Evolutionary conservation across 768 basidiomycete genomes (phyloP).

Genomic region (Termitomyces sp.): DNA sequence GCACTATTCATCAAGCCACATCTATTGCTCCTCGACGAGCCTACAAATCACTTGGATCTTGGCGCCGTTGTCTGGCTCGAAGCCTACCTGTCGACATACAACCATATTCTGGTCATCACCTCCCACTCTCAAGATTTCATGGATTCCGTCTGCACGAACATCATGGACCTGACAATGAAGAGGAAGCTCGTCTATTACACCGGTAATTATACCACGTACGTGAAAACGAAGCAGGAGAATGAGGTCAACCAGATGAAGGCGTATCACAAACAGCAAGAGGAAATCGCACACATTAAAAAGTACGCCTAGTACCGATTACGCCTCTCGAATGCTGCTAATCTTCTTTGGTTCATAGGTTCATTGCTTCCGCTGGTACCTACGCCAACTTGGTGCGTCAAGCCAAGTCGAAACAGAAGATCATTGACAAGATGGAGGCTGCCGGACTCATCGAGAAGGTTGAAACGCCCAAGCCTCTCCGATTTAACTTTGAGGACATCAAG

Average conservation of each 20-base stretch:
- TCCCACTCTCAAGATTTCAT: conserved; percentile 99
- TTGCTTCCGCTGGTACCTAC: conserved; percentile 99
- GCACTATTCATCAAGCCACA: conserved; percentile 97
- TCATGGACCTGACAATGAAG: conserved; percentile 91
- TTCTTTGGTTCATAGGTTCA: conserved; percentile 55
- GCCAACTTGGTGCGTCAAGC: conserved; percentile 98
- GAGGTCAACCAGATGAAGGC: conserved; percentile 99
- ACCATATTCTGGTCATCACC: conserved; percentile 96
- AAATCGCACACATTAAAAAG: conserved; percentile 98
- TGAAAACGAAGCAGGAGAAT: conserved; percentile 94
- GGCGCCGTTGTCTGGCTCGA: conserved; percentile 99
- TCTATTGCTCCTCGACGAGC: conserved; percentile 89
- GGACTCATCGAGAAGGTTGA: conserved; percentile 94
- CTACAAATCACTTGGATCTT: conserved; percentile 90
- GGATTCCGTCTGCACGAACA: conserved; percentile 95
- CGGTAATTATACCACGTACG: conserved; percentile 97
- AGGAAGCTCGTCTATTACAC: conserved; percentile 94
- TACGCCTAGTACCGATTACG: conserved; percentile 27
- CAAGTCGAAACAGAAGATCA: conserved; percentile 99
- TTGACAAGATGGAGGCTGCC: conserved; percentile 99
- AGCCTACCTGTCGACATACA: conserved; percentile 96
- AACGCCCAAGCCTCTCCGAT: conserved; percentile 63
- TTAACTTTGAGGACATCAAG: conserved; percentile 94
- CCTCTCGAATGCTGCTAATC: background rate
- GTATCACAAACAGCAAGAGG: conserved; percentile 96